Base-by-base conservation (phyloP, 345 rosid genomes). In the Reutealis trisperma region DNA sequence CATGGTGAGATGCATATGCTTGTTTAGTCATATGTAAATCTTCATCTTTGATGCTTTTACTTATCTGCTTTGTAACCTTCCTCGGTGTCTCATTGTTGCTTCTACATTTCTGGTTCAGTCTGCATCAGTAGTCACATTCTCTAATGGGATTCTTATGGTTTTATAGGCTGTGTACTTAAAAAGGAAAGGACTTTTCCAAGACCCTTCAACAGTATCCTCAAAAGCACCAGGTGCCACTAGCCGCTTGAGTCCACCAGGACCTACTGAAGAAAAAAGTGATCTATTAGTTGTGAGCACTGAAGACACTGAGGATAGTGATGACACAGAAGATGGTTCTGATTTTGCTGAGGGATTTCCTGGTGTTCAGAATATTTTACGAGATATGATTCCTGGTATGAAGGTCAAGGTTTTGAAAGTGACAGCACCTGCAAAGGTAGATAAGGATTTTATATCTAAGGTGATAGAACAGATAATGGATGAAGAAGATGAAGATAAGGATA, bases 331-430 rank as follows among this genome's bases (percentile, higher is more conserved):
- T 79, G 84, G 83, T 64, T 86, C 95, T 85, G 95, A 90, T 85
- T 77, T 87, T 78, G 85, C 88, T 63, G 97, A 91, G 72, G 94
- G 89, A 72, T 78, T 90, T 62, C 85, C 94, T 85, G 89, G 93
- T 72, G 88, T 91, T 83, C 91, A 83, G 81, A 92, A 84, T 82
- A 84, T 95, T 60, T 85, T 93, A 81, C 85, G 79, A 70, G 99
- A 93, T 86, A 88, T 95, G 92, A 87, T 93, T 87, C 97, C 98
- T 78, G 97, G 93, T 42, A 91, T 87, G 51, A 88, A 87, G 85
- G 90, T 91, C 76, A 94, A 93, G 91, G 97, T 91, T 77, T 79
- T 93, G 88, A 94, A 93, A 84, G 95, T 91, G 75, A 93, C 87
- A 27, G 69, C 92, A 2, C 88, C 97, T 14, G 91, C 88, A 59